Evolutionary conservation across 1,284 basidiomycete genomes (phyloP), one percentile per base, ranked within the genome.

Genomic region (Boletus sp.): DNA sequence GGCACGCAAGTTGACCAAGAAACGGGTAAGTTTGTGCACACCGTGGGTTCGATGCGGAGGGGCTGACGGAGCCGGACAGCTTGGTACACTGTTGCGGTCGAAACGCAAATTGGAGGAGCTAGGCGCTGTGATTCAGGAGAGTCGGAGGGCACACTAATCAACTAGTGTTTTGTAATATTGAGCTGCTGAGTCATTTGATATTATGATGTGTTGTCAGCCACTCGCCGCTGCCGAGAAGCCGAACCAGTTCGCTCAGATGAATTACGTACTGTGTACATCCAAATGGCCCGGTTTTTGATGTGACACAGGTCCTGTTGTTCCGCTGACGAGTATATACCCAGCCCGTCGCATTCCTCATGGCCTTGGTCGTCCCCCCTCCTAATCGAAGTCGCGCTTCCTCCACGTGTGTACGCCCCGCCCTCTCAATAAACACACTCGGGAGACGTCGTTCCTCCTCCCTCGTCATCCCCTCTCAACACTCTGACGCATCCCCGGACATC

Each of bases 101-200:
- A 98, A 97, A 78, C 86, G 91, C 77, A 97, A 97, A 82, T 73
- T 96, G 68, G 94, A 97, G 74, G 94, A 97, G 76, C 83, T 97
- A 63, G 78, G 85, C 57, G 81, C 66, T 53, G 82, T 96, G 69
- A 95, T 97, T 75, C 89, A 92, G 77, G 89, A 91, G 79, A 87
- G 84, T 76, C 84, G 89, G 75, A 77, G 89, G 72, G 76, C 73
- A 41, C 87, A 88, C 72, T 88, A 44, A 41, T 9, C 1, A 9
- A 22, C 22, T 22, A n/a, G n/a, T n/a, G n/a, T n/a, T n/a, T n/a
- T n/a, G n/a, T n/a, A n/a, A n/a, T n/a, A n/a, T 16, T 16, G 30
- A 7, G 26, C 7, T 7, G 46, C 33, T 56, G 59, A 60, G 55
- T 62, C 49, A 61, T 41, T 10, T 17, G 3, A 16, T 25, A 29